Evolutionary conservation across 2,329 filamentous ascomycete genomes (phyloP), one percentile per base, ranked within the genome.

Genomic region (Aspergillus fructus): DNA sequence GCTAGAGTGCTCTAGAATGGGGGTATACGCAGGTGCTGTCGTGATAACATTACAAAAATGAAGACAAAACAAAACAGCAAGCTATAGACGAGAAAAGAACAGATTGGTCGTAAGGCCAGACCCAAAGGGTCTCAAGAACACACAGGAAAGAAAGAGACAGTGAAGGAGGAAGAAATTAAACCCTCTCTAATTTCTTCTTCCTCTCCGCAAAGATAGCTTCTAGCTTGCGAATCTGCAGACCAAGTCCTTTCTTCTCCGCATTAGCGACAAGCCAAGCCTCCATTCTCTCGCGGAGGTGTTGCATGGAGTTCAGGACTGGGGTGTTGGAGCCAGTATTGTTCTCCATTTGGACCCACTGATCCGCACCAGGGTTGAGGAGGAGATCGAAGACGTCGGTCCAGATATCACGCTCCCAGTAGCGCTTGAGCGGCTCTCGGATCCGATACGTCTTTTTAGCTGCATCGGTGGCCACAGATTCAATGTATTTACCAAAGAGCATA

Each of bases 321-420:
- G 97, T 82, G 33, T 40, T 33, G 1, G 55, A 48, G 34, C 51
- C 15, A 11, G 15, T 7, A 2, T n/a, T 53, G 6, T 61, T 55
- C 3, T 93, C 92, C 1, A 70, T 78, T 9, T 83, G 83, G n/a
- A 84, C 74, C 74, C 87, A 86, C 57, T 80, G 81, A 2, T 83
- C 81, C 3, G 65, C 64, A 9, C 67, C 66, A 0, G 93, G 93
- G 73, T 99, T 99, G 43, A 99, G 79, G 63, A 97, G 76, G 58
- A 97, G 67, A 63, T 93, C 89, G 72, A 99, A 96, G 48, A 89
- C 87, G 59, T 89, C 86, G 2, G 71, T 76, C 94, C 94, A 99
- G 45, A 97, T 85, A 49, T 96, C 92, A 49, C 87, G 89, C 79
- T 97, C 93, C 94, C 94, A 99, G 76, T 99, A 99, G 45, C 94